Conservation (phyloP, 2,329 filamentous ascomycete genomes). For the Fragosphaeria purpurea region DNA sequence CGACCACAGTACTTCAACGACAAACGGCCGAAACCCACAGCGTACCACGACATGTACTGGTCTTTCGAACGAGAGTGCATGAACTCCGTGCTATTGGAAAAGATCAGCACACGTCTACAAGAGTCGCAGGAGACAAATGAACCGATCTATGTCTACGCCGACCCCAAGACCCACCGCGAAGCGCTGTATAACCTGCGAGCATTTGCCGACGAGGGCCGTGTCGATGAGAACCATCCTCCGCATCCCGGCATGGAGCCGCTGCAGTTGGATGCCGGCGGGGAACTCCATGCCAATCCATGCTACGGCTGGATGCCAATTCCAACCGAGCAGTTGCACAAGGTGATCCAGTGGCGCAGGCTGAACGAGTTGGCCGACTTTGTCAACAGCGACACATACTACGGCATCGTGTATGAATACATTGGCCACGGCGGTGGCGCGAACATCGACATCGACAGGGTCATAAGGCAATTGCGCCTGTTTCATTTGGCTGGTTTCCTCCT, state of each 20-base stretch:
- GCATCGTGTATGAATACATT: slow-evolving; percentile 1
- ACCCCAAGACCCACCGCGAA: background rate
- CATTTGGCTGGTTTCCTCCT: background rate
- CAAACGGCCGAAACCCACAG: too few relatives aligned
- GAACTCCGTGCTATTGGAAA: too few relatives aligned
- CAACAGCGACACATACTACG: background rate
- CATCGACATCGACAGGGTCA: background rate
- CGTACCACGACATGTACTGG: too few relatives aligned
- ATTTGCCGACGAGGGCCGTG: background rate
- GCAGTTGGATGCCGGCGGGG: background rate
- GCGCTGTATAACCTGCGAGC: background rate
- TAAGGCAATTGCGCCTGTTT: background rate
- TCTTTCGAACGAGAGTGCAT: too few relatives aligned
- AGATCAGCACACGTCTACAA: too few relatives aligned
- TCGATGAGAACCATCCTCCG: background rate
- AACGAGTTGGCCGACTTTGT: background rate
- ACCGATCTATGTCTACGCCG: background rate
- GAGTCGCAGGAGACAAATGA: too few relatives aligned
- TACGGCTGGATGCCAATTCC: slow-evolving; percentile 1
- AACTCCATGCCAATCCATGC: background rate
- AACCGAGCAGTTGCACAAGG: background rate
- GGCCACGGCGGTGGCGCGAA: background rate
- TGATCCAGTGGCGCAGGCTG: background rate
- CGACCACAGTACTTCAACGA: too few relatives aligned
- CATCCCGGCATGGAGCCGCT: background rate